Conservation (phyloP, 139 green algal species). For the Tetradesmus lagerheimii region DNA sequence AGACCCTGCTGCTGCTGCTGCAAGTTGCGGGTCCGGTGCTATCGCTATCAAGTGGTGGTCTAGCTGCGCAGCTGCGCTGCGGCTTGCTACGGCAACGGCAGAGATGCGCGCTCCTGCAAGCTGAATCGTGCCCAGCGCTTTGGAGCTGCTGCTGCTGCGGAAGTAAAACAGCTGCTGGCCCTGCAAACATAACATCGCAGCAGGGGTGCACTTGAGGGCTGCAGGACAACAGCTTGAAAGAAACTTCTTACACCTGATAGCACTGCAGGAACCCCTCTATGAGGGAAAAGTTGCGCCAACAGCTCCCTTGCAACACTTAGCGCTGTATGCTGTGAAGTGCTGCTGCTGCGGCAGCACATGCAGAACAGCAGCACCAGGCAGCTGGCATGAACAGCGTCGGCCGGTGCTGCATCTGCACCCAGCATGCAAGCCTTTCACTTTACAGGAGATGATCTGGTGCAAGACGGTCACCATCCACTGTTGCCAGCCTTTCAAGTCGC, state of each 20-base stretch:
- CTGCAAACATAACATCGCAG: neutral
- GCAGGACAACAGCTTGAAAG: no score
- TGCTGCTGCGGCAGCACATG: no score
- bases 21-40: neutral
- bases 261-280: no score
- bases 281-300: no score
- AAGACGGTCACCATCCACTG: neutral
- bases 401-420: neutral
- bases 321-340: no score
- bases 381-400: neutral
- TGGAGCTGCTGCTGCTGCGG: neutral
- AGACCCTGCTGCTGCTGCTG: neutral
- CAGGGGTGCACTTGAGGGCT: no score
- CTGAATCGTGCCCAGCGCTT: neutral
- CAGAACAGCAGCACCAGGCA: no score
- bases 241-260: no score
- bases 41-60: neutral
- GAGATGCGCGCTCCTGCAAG: neutral
- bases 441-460: neutral
- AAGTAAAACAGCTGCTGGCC: neutral
- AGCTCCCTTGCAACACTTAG: no score
- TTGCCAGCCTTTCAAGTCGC: neutral
- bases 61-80: neutral
- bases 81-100: neutral
- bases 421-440: no score